Evolutionary conservation across 2,329 filamentous ascomycete genomes (phyloP).

Genomic region (Ceratocystis variospora): DNA sequence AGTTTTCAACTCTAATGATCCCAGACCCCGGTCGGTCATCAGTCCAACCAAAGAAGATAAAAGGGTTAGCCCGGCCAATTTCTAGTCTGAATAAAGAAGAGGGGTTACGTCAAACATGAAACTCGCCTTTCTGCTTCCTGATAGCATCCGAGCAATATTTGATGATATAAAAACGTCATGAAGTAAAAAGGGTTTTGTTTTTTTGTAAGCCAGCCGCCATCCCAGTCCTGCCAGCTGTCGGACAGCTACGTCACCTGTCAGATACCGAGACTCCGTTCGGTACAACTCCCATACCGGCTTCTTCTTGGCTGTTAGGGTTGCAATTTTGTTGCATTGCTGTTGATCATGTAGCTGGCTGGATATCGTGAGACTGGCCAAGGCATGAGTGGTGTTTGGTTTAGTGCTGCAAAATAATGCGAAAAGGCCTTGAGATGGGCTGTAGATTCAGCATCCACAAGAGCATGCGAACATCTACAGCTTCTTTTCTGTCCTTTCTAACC

Average conservation of each 20-base stretch:
- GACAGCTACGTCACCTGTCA: neutral
- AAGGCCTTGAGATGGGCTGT: too few species aligned
- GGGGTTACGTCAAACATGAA: neutral
- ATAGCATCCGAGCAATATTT: slow-evolving; percentile 2
- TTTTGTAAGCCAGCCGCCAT: neutral
- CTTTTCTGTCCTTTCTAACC: too few species aligned
- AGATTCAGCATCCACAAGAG: too few species aligned
- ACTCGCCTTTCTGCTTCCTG: neutral
- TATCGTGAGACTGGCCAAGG: neutral
- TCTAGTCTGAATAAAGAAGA: neutral
- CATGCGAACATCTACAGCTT: too few species aligned
- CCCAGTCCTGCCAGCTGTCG: neutral
- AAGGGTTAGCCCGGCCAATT: too few species aligned
- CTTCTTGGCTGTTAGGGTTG: neutral
- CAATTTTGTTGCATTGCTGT: neutral
- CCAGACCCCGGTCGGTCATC: neutral
- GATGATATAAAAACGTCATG: neutral
- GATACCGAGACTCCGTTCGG: neutral
- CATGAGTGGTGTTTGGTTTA: neutral
- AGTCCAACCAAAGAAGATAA: too few species aligned
- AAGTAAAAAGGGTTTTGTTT: neutral
- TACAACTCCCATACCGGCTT: neutral
- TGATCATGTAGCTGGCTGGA: neutral
- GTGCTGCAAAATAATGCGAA: neutral
- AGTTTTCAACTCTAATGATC: slow-evolving; percentile 3